Percentiles rank a stretch among this genome's conserved stretches.
Conservation (phyloP, 148 eudicot genomes). For the Persicaria maculosa region DNA sequence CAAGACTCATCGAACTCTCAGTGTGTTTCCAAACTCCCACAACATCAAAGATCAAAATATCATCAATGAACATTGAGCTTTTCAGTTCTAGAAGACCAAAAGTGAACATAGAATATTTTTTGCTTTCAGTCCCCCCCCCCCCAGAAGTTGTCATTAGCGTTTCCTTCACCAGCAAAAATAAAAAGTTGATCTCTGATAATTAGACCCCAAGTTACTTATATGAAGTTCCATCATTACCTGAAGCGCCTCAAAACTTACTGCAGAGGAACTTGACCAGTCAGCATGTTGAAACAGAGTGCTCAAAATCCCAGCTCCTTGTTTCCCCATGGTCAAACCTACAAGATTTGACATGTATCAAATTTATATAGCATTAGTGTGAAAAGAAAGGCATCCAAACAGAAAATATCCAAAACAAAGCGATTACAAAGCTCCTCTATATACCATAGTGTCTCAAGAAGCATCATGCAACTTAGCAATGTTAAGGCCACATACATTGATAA, state of each 20-base stretch:
- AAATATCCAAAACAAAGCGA: background rate
- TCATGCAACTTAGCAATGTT: background rate
- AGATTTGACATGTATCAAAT: slow-evolving; percentile 10
- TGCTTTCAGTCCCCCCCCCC: too few relatives aligned
- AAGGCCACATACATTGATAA: background rate
- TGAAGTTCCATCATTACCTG: slow-evolving; percentile 51
- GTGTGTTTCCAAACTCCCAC: too few relatives aligned
- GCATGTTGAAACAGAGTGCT: slow-evolving; percentile 51
- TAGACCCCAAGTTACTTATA: background rate
- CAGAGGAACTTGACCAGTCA: slow-evolving; percentile 43
- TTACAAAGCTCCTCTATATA: background rate
- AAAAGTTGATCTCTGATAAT: background rate
- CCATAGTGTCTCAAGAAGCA: background rate
- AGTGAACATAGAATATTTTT: too few relatives aligned
- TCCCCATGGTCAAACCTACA: slow-evolving; percentile 36
- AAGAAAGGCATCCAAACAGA: background rate
- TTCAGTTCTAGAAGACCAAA: too few relatives aligned
- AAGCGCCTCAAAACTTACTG: slow-evolving; percentile 71
- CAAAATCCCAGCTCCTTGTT: slow-evolving; percentile 51
- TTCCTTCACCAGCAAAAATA: background rate
- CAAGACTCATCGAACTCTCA: too few relatives aligned
- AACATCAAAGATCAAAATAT: too few relatives aligned
- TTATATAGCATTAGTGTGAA: slow-evolving; percentile 9
- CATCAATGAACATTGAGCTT: too few relatives aligned
- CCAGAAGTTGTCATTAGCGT: too few relatives aligned